These are phyloP conservation scores for Tricladium varicosporioides DNA, from an alignment of 2,329 filamentous ascomycete species.

Conservation along the genomic window DNA sequence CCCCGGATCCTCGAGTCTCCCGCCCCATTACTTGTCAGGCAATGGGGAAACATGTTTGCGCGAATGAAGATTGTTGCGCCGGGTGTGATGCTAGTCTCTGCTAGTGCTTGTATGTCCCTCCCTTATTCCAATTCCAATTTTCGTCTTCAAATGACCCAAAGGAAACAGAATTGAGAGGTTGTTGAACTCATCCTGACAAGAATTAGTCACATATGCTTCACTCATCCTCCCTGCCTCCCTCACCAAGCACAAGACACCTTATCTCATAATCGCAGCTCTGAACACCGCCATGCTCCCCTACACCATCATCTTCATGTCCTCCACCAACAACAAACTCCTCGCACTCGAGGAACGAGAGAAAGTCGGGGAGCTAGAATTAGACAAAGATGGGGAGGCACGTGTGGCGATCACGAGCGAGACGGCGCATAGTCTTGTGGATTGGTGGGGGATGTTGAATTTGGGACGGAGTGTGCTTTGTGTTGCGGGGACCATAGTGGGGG, in stretches of 20 bases:
- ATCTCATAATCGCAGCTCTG: slow-evolving; percentile 45
- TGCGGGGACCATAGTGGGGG: slow-evolving; percentile 24
- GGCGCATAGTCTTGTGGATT: slow-evolving; percentile 51
- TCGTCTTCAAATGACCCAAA: no score
- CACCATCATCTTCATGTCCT: slow-evolving; percentile 45
- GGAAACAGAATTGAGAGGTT: no score
- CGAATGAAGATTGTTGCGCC: no score
- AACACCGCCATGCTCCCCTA: slow-evolving; percentile 50
- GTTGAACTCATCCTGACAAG: no score
- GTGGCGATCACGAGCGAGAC: slow-evolving; percentile 40
- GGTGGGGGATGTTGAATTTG: slow-evolving; percentile 54
- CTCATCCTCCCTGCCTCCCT: slow-evolving; percentile 41
- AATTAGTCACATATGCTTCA: slow-evolving; percentile 25
- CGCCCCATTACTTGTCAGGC: slow-evolving; percentile 50
- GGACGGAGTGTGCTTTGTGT: slow-evolving; percentile 37
- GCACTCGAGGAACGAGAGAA: slow-evolving; percentile 38
- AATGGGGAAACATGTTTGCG: slow-evolving; percentile 47
- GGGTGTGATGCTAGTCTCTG: no score
- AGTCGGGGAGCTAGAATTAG: slow-evolving; percentile 36
- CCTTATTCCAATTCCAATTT: no score
- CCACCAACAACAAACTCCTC: slow-evolving; percentile 48
- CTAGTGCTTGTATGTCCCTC: no score
- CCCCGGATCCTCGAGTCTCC: slow-evolving; percentile 56
- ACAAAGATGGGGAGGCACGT: slow-evolving; percentile 38
- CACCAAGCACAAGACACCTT: slow-evolving; percentile 32